Evolutionary conservation across 2,329 filamentous ascomycete genomes (phyloP), one percentile per base, ranked within the genome.

Genomic region (Penicillium occitanis): DNA sequence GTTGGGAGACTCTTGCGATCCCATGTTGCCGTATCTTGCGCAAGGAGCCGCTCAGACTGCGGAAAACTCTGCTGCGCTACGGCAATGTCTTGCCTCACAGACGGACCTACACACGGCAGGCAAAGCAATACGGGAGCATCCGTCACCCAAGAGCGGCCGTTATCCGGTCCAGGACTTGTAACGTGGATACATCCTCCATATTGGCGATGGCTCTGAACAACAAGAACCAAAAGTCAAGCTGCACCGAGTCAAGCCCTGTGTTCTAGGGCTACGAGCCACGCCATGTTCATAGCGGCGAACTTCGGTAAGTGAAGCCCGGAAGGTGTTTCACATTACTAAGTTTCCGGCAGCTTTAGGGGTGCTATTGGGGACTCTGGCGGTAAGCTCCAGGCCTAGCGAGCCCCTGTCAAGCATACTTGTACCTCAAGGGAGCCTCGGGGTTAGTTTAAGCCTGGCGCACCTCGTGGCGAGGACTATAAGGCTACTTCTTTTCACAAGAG

Each of bases 1-100:
- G 19, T n/a, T 19, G n/a, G 13, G 40, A 42, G 40, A 42, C 6
- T 6, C 37, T 5, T 89, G 87, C 74, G 88, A 91, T 72, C 87
- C 88, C 1, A 90, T 87, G 22, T 83, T 90, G 58, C 88, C 88
- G 0, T 88, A 90, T 71, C 4, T 6, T 42, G 37, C 37, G 88
- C 88, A 11, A 17, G 37, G 37, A 5, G 87, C 88, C 25, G 25
- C 25, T 8, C 88, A 89, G 80, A 87, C 88, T 8, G 87, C 89
- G 59, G 88, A 91, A 30, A 88, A 91, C 70, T 88, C 85, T 1
- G 87, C 85, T 4, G 84, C 33, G 6, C 22, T 55, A 14, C 30
- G 28, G 28, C n/a, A 48, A 51, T 42, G 33, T 30, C 48, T 63
- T 14, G 44, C 35, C 13, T 42, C 48, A 6, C 22, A 51, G 11